Percentiles rank a stretch among this genome's conserved stretches.
These are phyloP conservation scores for Pleurozium schreberi DNA, from an alignment of 225 moss, liverwort and hornwort genomes.

Conservation along the genomic window DNA sequence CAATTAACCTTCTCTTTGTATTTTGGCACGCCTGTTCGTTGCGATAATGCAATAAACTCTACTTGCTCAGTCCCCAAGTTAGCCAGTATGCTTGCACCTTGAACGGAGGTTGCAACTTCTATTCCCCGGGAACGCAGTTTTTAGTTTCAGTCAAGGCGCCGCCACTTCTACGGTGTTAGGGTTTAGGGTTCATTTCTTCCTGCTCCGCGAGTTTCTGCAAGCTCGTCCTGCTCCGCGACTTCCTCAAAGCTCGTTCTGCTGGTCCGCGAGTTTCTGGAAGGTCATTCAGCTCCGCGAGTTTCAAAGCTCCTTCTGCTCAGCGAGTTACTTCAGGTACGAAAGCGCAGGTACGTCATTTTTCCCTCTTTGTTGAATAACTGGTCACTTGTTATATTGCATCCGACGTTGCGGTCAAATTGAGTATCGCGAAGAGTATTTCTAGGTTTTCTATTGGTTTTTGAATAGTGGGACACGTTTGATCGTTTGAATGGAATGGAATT, in stretches of 20 bases:
- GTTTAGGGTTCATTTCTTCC: too few species aligned
- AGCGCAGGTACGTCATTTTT: too few species aligned
- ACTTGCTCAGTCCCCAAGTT: constrained; percentile 90
- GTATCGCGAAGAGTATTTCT: neutral
- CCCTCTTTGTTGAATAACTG: neutral
- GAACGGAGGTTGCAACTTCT: neutral
- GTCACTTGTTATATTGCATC: neutral
- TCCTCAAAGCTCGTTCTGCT: too few species aligned
- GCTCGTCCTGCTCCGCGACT: too few species aligned
- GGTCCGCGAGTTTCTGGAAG: too few species aligned
- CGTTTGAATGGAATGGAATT: neutral
- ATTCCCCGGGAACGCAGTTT: too few species aligned
- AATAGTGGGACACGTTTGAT: neutral
- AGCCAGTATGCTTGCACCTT: constrained; percentile 77
- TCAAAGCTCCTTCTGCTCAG: too few species aligned
- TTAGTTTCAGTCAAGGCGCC: too few species aligned
- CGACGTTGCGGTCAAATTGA: neutral
- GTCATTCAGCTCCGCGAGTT: too few species aligned
- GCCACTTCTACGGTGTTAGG: too few species aligned
- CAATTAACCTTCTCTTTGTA: constrained; percentile 70
- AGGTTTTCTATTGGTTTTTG: neutral
- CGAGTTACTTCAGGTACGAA: too few species aligned
- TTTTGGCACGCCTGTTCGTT: constrained; percentile 71
- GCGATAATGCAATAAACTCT: constrained; percentile 79
- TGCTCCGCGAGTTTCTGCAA: too few species aligned